phyloP scores from a whole-genome alignment of 176 grass and related monocot genomes.

The Lolium rigidum region DNA sequence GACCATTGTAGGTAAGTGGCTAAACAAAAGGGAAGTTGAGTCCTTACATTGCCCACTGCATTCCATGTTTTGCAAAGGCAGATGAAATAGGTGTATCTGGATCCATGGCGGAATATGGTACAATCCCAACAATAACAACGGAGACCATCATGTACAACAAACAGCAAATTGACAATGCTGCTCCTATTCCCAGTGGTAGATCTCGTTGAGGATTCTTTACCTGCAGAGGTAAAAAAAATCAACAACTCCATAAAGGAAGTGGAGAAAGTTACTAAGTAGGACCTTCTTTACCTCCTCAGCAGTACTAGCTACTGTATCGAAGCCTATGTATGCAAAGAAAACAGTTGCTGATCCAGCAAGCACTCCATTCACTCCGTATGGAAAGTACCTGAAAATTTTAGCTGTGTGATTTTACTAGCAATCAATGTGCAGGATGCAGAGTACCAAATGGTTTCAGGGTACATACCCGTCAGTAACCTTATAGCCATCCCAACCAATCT shows the following conservation, averaged over 20 bases:
- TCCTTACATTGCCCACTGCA: constrained; percentile 91
- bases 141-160: constrained; percentile 93
- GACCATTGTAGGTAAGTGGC: constrained; percentile 9
- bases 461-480: constrained; percentile 74
- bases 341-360: constrained; percentile 95
- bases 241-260: constrained; percentile 9
- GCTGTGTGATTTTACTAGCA: constrained; percentile 17
- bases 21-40: constrained; percentile 17
- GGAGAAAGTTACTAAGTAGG: not conserved
- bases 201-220: constrained; percentile 97
- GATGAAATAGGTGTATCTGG: constrained; percentile 99
- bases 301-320: constrained; percentile 92
- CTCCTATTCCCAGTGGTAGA: constrained; percentile 84
- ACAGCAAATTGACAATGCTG: constrained; percentile 79
- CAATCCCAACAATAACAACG: constrained; percentile 88
- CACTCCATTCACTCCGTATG: constrained; percentile 90
- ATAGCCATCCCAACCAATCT: constrained; percentile 94
- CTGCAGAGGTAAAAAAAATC: constrained; percentile 40
- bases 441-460: not conserved
- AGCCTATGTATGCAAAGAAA: constrained; percentile 98
- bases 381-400: constrained; percentile 70
- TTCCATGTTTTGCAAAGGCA: constrained; percentile 78
- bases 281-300: constrained; percentile 83
- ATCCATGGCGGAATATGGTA: constrained; percentile 94
- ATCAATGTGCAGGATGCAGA: constrained; percentile 1